Conservation (phyloP, 805 yeast species). For the Cephaloascus fragrans region DNA sequence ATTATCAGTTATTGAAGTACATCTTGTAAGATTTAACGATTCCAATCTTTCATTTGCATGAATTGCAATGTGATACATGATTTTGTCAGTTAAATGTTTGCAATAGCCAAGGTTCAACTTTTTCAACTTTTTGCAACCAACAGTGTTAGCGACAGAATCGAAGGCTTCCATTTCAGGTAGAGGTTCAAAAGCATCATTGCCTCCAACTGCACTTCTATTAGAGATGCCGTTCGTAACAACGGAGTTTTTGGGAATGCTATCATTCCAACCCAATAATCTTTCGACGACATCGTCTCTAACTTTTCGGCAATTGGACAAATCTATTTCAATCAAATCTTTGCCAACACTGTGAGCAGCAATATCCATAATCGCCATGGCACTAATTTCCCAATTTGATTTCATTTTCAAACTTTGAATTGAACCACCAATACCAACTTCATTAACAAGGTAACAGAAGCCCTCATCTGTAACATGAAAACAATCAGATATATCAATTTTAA, state of each 20-base stretch:
- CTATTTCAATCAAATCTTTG: slow-evolving; percentile 44
- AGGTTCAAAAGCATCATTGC: slow-evolving; percentile 8
- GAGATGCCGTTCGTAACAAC: background rate
- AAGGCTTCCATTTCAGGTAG: slow-evolving; percentile 18
- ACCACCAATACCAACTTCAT: slow-evolving; percentile 62
- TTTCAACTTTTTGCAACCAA: slow-evolving; percentile 54
- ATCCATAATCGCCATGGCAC: slow-evolving; percentile 79
- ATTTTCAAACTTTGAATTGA: slow-evolving; percentile 43
- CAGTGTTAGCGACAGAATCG: slow-evolving; percentile 6
- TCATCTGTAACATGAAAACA: slow-evolving; percentile 73
- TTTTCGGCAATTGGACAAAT: slow-evolving; percentile 63
- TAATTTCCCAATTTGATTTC: slow-evolving; percentile 69
- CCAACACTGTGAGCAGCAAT: slow-evolving; percentile 59
- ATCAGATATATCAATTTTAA: slow-evolving; percentile 50
- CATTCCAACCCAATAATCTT: slow-evolving; percentile 51
- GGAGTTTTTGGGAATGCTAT: slow-evolving; percentile 1
- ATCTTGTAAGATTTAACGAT: slow-evolving; percentile 55
- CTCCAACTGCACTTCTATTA: background rate
- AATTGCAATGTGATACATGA: slow-evolving; percentile 53
- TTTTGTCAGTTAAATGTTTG: slow-evolving; percentile 60
- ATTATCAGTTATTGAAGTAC: slow-evolving; percentile 68
- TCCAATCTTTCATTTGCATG: slow-evolving; percentile 49
- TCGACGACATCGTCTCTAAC: slow-evolving; percentile 65
- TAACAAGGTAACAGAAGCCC: slow-evolving; percentile 63
- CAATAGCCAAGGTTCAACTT: slow-evolving; percentile 60